Conservation (phyloP, 129 eudicot species). For the Glebionis coronaria region DNA sequence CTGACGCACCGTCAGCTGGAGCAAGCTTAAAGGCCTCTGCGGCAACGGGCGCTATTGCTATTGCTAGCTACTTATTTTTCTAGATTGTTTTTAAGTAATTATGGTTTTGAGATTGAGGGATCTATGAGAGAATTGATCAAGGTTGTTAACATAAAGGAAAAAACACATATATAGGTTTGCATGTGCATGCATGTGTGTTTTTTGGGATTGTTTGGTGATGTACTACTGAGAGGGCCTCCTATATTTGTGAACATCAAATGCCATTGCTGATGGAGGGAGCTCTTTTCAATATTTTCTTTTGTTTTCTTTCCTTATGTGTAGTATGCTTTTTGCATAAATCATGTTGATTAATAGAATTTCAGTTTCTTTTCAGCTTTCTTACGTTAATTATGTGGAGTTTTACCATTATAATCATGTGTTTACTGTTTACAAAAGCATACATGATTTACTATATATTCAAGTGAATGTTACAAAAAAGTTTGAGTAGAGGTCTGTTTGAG, state of each 20-base stretch:
- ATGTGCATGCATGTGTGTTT: constrained; percentile 13
- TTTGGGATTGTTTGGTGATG: constrained; percentile 22
- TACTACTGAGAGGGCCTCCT: constrained; percentile 16
- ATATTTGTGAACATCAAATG: constrained; percentile 29
- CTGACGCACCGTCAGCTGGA: constrained; percentile 30
- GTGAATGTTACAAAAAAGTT: no score
- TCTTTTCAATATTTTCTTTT: constrained; percentile 22
- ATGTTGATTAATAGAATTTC: no score
- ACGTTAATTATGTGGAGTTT: no score
- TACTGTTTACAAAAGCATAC: no score
- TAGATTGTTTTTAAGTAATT: constrained; percentile 8
- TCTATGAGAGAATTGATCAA: constrained; percentile 18
- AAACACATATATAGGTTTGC: constrained; percentile 8
- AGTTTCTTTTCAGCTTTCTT: no score
- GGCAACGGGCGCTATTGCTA: constrained; percentile 20
- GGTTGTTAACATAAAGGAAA: constrained; percentile 31
- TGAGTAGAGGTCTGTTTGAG: no score
- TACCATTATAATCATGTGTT: no score
- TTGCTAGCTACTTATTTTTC: constrained; percentile 25
- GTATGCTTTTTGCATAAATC: not conserved
- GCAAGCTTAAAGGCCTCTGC: constrained; percentile 21
- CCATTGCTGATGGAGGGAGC: constrained; percentile 37
- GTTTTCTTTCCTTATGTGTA: not conserved
- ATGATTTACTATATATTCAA: no score
- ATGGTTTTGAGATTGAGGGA: constrained; percentile 12